A percentile compares a stretch with the other conserved stretches of the same genome.
Evolutionary conservation across 805 yeast species (phyloP).

Genomic region (Zygotorulaspora florentina): DNA sequence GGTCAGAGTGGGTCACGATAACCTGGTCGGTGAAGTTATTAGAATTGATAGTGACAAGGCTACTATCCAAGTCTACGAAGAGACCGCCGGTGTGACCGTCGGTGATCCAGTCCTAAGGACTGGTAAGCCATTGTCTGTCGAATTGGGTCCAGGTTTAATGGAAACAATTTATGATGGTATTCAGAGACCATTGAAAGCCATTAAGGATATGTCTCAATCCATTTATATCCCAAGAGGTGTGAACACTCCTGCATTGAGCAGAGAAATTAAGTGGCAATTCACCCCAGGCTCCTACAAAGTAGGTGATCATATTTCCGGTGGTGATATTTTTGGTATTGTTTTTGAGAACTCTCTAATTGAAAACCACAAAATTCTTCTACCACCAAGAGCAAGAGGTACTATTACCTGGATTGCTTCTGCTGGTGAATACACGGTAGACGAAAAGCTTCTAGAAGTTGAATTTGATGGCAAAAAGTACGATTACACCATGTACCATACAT

Average conservation of each 20-base stretch:
- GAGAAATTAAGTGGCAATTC: constrained; percentile 80
- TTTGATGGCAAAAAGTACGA: constrained; percentile 79
- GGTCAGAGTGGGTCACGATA: constrained; percentile 96
- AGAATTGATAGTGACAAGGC: constrained; percentile 96
- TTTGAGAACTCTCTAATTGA: constrained; percentile 89
- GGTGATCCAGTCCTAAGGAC: constrained; percentile 99
- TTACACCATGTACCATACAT: constrained; percentile 94
- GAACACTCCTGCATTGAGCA: constrained; percentile 90
- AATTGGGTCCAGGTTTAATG: constrained; percentile 98
- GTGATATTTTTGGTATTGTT: constrained; percentile 92
- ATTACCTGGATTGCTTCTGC: constrained; percentile 82
- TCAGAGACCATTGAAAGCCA: constrained; percentile 96
- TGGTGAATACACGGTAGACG: constrained; percentile 90
- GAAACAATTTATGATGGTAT: constrained; percentile 99
- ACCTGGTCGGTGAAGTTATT: constrained; percentile 96
- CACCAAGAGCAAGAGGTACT: constrained; percentile 99
- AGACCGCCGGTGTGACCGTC: constrained; percentile 98
- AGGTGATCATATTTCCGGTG: constrained; percentile 98
- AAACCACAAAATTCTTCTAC: constrained; percentile 90
- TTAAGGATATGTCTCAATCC: constrained; percentile 80
- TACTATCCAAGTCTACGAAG: constrained; percentile 98
- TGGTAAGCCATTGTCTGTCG: constrained; percentile 98
- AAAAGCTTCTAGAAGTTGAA: constrained; percentile 86
- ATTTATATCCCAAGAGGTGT: constrained; percentile 99
- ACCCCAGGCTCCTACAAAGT: constrained; percentile 68